Conservation (phyloP, 768 basidiomycete species). For the Phlebiopsis flavidoalba region DNA sequence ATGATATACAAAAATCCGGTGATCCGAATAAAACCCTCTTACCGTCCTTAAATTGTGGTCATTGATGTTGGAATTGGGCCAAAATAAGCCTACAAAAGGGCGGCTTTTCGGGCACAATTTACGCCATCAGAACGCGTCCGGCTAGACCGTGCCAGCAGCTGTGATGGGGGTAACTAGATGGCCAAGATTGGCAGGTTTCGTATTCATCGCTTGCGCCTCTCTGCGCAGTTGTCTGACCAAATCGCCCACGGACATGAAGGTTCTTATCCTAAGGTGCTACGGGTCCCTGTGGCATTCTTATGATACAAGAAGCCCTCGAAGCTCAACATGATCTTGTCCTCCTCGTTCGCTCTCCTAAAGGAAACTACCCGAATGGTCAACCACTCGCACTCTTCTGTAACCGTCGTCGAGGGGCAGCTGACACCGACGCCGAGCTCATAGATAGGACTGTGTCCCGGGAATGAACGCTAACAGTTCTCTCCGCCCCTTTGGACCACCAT, state of each 20-base stretch:
- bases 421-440: constrained; percentile 45
- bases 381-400: constrained; percentile 37
- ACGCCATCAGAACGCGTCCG: background rate
- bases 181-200: background rate
- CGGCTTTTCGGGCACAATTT: too few relatives aligned
- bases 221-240: background rate
- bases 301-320: constrained; percentile 51
- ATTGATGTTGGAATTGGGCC: too few relatives aligned
- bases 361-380: constrained; percentile 55
- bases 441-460: constrained; percentile 47
- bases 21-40: background rate
- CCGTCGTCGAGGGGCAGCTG: constrained; percentile 51
- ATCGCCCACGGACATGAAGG: constrained; percentile 31
- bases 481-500: constrained; percentile 60
- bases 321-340: constrained; percentile 45
- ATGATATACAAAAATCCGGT: background rate
- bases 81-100: too few relatives aligned
- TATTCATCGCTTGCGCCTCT: background rate
- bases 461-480: constrained; percentile 62
- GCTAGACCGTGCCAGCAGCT: too few relatives aligned
- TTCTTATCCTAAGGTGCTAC: constrained; percentile 72
- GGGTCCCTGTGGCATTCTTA: constrained; percentile 51
- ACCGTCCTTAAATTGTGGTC: too few relatives aligned
- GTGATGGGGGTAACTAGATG: background rate
- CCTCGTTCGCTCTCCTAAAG: constrained; percentile 59